These are phyloP conservation scores for Retiboletus fuscus DNA, from an alignment of 1,284 basidiomycete genomes.

Conservation along the genomic window DNA sequence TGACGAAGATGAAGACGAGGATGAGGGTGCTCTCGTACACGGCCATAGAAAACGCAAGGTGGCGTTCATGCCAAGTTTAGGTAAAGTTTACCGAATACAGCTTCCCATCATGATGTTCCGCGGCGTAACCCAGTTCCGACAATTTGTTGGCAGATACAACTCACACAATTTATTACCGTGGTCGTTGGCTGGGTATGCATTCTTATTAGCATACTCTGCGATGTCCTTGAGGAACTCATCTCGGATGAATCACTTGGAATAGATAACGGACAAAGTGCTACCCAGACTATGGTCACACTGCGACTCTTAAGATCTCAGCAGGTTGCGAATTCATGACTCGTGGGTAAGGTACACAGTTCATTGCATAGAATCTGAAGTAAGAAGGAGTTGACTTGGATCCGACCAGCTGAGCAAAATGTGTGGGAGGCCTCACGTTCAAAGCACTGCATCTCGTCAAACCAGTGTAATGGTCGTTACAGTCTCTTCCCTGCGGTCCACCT, in stretches of 20 bases:
- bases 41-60: slow-evolving; percentile 80
- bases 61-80: slow-evolving; percentile 79
- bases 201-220: slow-evolving; percentile 21
- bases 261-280: slow-evolving; percentile 85
- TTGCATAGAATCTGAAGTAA: no score
- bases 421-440: no score
- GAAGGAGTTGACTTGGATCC: no score
- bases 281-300: slow-evolving; percentile 76
- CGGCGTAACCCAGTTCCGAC: slow-evolving; percentile 37
- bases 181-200: slow-evolving; percentile 81
- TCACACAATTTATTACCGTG: slow-evolving; percentile 87
- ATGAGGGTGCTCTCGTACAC: slow-evolving; percentile 64
- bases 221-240: slow-evolving; percentile 44
- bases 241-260: slow-evolving; percentile 36
- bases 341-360: no score
- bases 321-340: no score
- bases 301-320: slow-evolving; percentile 78
- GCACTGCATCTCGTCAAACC: no score
- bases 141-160: slow-evolving; percentile 70
- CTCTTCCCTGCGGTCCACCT: no score
- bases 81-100: slow-evolving; percentile 56
- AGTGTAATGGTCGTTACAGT: no score
- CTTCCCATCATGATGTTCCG: slow-evolving; percentile 37
- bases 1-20: slow-evolving; percentile 75
- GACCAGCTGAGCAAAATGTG: no score